Conservation (phyloP, 371 early-diverging fungal species). For the Mycotypha africana region DNA sequence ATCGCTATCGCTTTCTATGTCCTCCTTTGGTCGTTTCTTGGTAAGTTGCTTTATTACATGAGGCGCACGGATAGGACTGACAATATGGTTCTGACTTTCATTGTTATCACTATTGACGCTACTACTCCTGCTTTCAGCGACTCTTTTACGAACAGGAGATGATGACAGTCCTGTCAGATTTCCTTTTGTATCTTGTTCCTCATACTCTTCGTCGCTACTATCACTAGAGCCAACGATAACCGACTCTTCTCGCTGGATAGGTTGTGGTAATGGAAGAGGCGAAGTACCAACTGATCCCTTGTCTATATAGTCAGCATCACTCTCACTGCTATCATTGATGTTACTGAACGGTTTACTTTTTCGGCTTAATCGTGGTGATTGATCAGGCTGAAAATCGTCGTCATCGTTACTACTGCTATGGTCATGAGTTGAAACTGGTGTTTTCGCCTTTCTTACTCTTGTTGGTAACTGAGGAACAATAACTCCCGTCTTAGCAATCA, state of each 20-base stretch:
- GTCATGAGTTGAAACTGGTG: background rate
- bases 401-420: conserved; percentile 1
- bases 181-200: conserved; percentile 7
- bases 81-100: no score
- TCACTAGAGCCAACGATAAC: background rate
- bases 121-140: no score
- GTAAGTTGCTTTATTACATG: no score
- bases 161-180: background rate
- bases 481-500: background rate
- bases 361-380: background rate
- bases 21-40: background rate
- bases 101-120: no score
- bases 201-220: conserved; percentile 18
- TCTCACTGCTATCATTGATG: no score
- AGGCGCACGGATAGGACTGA: no score
- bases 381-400: conserved; percentile 1
- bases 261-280: no score
- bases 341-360: no score
- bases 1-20: conserved; percentile 5
- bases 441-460: background rate
- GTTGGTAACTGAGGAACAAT: background rate
- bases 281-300: no score
- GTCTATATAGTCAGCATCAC: no score
- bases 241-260: background rate
- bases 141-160: no score